Conservation (phyloP, 192 early-diverging fungal genomes). For the Umbelopsis isabellina region DNA sequence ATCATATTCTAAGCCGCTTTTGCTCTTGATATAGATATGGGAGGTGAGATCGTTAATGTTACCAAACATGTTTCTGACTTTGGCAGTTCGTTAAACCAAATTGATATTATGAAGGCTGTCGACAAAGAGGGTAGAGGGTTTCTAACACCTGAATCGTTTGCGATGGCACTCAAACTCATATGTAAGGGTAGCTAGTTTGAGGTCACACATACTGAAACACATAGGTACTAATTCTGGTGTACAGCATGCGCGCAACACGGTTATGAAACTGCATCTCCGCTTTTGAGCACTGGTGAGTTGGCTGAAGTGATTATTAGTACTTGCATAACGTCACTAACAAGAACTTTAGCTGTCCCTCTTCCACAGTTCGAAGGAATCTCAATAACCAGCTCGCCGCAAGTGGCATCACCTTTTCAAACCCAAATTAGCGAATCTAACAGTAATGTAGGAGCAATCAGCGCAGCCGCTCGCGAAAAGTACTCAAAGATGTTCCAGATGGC, state of each 20-base stretch:
- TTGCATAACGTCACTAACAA: neutral
- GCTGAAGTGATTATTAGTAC: neutral
- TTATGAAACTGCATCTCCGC: conserved; percentile 17
- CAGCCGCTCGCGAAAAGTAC: conserved; percentile 65
- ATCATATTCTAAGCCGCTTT: neutral
- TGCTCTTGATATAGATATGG: neutral
- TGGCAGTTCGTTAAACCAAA: neutral
- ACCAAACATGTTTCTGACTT: neutral
- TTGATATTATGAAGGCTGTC: conserved; percentile 86
- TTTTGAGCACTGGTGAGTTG: conserved; percentile 27
- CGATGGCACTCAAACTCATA: conserved; percentile 84
- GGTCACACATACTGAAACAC: conserved; percentile 40
- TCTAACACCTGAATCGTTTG: conserved; percentile 74
- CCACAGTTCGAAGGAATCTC: conserved; percentile 40
- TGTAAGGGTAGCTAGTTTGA: conserved; percentile 75
- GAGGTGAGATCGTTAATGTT: neutral
- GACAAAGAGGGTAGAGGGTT: conserved; percentile 79
- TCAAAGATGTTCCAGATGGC: conserved; percentile 61
- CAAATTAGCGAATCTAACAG: conserved; percentile 14
- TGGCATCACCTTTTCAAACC: conserved; percentile 42
- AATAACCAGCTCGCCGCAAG: conserved; percentile 36
- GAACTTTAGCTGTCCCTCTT: conserved; percentile 27
- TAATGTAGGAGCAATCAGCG: conserved; percentile 24
- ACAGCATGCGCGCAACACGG: conserved; percentile 36
- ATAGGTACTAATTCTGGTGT: neutral